Evolutionary conservation across 495 filamentous ascomycete species (phyloP), one percentile per base, ranked within the genome.

Genomic region (Penicillium goetzii): DNA sequence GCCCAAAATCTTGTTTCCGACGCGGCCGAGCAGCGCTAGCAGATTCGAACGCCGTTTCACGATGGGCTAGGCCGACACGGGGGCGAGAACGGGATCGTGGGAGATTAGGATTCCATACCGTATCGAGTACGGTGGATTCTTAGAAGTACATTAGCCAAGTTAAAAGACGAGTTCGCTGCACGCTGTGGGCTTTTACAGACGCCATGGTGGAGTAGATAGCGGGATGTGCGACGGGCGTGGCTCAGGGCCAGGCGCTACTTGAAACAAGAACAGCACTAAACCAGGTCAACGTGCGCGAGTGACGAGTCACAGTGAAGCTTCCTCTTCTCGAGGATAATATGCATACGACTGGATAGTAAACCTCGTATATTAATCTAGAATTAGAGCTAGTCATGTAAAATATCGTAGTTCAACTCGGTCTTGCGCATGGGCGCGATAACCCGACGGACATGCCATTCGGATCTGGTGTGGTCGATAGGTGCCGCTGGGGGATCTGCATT

Each of bases 1-100:
- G 21, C 30, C 52, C 28, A 59, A 59, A 70, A 70, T 70, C 68
- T 62, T 64, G 70, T 64, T 72, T 72, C 66, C 59, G 52, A 36
- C 54, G 10, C 54, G 52, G 30, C 52, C 32, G 56, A 47, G 10
- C 26, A 40, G 45, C 33, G 21, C 30, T 49, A 33, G 41, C 12
- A 10, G 25, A 51, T 30, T 26, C 38, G 23, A 57, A 57, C 34
- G n/a, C 34, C 12, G 32, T 56, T 57, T 51, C 47, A 51, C 25
- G 47, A 51, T 51, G 47, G 47, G 47, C 47, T 51, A 11, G 47
- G 47, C 47, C 25, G 47, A 30, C 47, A 51, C 47, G 47, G 47
- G 47, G 10, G 43, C 21, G 43, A 25, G 19, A 23, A 47, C n/a
- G 41, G 41, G 41, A 21, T 45, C 41, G 19, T 45, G 19, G n/a